phyloP scores from a whole-genome alignment of 1,139 yeast genomes.

The Dujonia santamariae region DNA sequence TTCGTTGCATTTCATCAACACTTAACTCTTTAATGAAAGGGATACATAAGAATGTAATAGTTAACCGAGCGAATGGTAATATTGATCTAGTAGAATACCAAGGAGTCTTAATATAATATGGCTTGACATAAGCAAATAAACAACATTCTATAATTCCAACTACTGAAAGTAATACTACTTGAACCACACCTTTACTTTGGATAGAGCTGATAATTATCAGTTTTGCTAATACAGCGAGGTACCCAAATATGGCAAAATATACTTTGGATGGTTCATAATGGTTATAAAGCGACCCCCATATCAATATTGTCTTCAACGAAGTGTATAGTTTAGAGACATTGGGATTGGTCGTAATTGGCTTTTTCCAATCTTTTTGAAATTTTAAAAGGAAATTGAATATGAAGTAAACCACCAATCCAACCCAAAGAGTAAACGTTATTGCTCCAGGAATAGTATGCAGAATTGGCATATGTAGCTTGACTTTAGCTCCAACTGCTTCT shows the following conservation, averaged over 20 bases:
- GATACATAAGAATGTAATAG: constrained; percentile 39
- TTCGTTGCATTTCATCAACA: constrained; percentile 31
- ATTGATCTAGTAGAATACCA: constrained; percentile 38
- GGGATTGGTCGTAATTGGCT: constrained; percentile 11
- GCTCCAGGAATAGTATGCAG: constrained; percentile 23
- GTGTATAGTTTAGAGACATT: constrained; percentile 41
- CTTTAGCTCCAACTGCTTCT: no score
- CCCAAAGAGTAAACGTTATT: constrained; percentile 34
- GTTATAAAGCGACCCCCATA: constrained; percentile 47
- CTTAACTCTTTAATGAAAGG: constrained; percentile 34
- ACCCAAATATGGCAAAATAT: constrained; percentile 35
- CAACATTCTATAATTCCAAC: constrained; percentile 33
- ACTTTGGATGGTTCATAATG: constrained; percentile 43
- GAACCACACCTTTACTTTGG: constrained; percentile 42
- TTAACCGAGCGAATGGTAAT: constrained; percentile 33
- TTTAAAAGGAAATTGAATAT: constrained; percentile 25
- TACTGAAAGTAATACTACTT: constrained; percentile 37
- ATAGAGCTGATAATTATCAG: constrained; percentile 42
- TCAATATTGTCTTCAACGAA: constrained; percentile 42
- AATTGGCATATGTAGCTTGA: neutral
- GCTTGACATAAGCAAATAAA: constrained; percentile 30
- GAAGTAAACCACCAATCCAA: constrained; percentile 27
- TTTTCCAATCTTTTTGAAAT: constrained; percentile 11
- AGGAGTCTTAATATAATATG: constrained; percentile 37
- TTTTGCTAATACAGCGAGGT: constrained; percentile 25